A percentile compares a stretch with the other conserved stretches of the same genome.
Evolutionary conservation across 129 eudicot species (phyloP).

Genomic region (Escallonia rubra): DNA sequence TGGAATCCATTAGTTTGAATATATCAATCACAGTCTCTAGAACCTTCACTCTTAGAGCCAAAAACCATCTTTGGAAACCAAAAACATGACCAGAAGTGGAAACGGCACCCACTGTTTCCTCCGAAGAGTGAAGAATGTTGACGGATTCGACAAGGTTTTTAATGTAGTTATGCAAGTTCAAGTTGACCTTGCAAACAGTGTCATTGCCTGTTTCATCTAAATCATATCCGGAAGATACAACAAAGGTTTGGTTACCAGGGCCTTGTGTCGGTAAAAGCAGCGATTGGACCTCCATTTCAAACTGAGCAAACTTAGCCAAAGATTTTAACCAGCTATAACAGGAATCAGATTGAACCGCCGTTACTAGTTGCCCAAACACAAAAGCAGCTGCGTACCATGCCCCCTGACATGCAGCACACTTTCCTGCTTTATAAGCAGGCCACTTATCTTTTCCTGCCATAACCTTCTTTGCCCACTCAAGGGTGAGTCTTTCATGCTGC

Average conservation of each 20-base stretch:
- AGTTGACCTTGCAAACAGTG: neutral
- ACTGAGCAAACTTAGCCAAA: conserved; percentile 49
- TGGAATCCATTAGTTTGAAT: conserved; percentile 32
- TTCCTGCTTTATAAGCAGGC: conserved; percentile 70
- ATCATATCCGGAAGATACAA: conserved; percentile 16
- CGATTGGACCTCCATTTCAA: conserved; percentile 49
- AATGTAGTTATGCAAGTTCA: conserved; percentile 16
- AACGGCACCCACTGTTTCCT: conserved; percentile 35
- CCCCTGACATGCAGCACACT: conserved; percentile 65
- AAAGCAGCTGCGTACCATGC: conserved; percentile 72
- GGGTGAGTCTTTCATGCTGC: conserved; percentile 36
- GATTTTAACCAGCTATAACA: conserved; percentile 58
- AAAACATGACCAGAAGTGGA: conserved; percentile 19
- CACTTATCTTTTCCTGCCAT: conserved; percentile 48
- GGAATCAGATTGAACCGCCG: conserved; percentile 40
- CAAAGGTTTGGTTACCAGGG: conserved; percentile 9
- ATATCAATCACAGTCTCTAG: conserved; percentile 43
- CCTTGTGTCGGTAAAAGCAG: conserved; percentile 27
- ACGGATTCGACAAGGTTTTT: conserved; percentile 40
- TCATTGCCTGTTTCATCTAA: conserved; percentile 14
- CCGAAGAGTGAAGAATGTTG: conserved; percentile 42
- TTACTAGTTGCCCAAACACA: conserved; percentile 47
- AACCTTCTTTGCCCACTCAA: conserved; percentile 42
- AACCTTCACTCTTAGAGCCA: conserved; percentile 47
- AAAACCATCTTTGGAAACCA: conserved; percentile 64